Percentiles rank a stretch among this genome's conserved stretches.
Evolutionary conservation across 192 early-diverging fungal species (phyloP).

Genomic region (Rhizophagus clarus): DNA sequence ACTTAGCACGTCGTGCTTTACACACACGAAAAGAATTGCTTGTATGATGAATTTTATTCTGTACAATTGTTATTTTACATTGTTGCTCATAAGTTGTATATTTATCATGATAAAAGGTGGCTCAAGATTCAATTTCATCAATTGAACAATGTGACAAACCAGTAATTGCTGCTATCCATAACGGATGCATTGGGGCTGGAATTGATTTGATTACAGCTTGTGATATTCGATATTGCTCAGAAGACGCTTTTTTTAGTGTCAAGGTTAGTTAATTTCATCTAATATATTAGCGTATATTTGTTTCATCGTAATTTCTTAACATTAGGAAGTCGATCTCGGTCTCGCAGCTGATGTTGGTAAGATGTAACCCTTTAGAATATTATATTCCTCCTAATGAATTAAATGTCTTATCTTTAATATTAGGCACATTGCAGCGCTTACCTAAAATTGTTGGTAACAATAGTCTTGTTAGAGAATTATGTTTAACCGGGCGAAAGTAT

Average conservation of each 20-base stretch:
- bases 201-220: slow-evolving; percentile 90
- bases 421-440: slow-evolving; percentile 87
- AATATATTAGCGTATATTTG: not conserved
- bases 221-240: slow-evolving; percentile 83
- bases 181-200: slow-evolving; percentile 82
- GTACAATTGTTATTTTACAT: not conserved
- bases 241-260: slow-evolving; percentile 81
- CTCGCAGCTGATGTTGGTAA: slow-evolving; percentile 87
- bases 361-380: not conserved
- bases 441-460: slow-evolving; percentile 93
- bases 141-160: slow-evolving; percentile 87
- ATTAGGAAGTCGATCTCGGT: slow-evolving; percentile 87
- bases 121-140: slow-evolving; percentile 72
- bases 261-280: slow-evolving; percentile 52
- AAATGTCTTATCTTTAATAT: not conserved
- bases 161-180: slow-evolving; percentile 88
- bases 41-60: slow-evolving; percentile 34
- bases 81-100: not conserved
- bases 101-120: slow-evolving; percentile 29
- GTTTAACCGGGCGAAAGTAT: slow-evolving; percentile 78
- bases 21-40: slow-evolving; percentile 38
- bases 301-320: not conserved
- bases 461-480: slow-evolving; percentile 89
- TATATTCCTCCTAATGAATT: not conserved
- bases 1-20: slow-evolving; percentile 42